phyloP scores from a whole-genome alignment of 2,329 filamentous ascomycete species.

The Mariannaea sp. region DNA sequence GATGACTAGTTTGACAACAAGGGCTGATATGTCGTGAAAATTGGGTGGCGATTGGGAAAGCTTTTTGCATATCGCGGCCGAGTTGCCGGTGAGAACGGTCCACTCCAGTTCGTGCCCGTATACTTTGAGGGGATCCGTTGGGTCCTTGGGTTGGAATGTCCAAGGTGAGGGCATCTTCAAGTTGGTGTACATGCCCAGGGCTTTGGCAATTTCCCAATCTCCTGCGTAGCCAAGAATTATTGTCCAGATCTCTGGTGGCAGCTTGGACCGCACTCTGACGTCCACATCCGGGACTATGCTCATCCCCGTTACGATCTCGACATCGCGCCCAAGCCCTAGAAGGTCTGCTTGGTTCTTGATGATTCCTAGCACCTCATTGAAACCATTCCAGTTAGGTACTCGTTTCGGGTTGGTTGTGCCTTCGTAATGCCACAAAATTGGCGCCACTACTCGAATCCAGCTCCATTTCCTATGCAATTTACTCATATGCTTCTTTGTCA shows the following conservation, averaged over 20 bases:
- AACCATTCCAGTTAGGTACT: constrained; percentile 64
- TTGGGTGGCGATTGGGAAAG: constrained; percentile 72
- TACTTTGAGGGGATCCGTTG: constrained; percentile 68
- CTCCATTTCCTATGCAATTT: constrained; percentile 85
- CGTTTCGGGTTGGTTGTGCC: constrained; percentile 54
- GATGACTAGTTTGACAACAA: constrained; percentile 87
- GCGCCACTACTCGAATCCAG: constrained; percentile 81
- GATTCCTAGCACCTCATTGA: constrained; percentile 73
- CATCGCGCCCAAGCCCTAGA: constrained; percentile 72
- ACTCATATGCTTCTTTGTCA: constrained; percentile 84
- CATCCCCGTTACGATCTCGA: constrained; percentile 58
- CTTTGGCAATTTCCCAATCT: constrained; percentile 89
- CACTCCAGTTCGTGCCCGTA: constrained; percentile 84
- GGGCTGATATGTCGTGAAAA: constrained; percentile 72
- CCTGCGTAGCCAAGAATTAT: constrained; percentile 82
- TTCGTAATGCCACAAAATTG: constrained; percentile 82
- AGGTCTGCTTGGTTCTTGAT: constrained; percentile 79
- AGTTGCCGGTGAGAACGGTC: constrained; percentile 75
- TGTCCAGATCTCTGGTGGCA: constrained; percentile 89
- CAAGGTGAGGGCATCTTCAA: constrained; percentile 74
- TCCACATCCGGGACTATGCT: constrained; percentile 42
- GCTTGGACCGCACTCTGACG: constrained; percentile 47
- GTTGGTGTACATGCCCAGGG: constrained; percentile 79
- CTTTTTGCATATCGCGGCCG: constrained; percentile 73
- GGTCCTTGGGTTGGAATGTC: constrained; percentile 61